A percentile compares a stretch with the other conserved stretches of the same genome.
These are phyloP conservation scores for Kluyveromyces marxianus DNA, from an alignment of 1,139 yeast species.

Conservation along the genomic window DNA sequence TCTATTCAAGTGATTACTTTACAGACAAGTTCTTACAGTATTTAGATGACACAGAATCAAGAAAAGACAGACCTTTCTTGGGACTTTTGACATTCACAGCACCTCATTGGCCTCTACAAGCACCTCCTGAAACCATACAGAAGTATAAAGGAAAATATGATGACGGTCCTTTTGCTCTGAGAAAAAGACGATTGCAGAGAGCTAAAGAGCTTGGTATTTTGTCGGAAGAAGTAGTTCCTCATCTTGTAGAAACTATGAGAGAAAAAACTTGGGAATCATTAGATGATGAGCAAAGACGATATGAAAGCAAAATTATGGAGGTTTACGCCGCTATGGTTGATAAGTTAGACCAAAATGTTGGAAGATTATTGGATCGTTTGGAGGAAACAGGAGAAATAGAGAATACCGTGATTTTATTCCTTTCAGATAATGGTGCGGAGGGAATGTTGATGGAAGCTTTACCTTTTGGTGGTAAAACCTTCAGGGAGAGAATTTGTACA, in stretches of 20 bases:
- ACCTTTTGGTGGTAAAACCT: constrained; percentile 30
- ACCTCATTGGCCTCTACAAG: constrained; percentile 59
- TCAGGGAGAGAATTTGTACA: constrained; percentile 26
- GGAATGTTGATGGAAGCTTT: constrained; percentile 51
- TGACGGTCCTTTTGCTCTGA: constrained; percentile 41
- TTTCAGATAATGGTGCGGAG: constrained; percentile 60
- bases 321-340: constrained; percentile 60
- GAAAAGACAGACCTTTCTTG: constrained; percentile 41
- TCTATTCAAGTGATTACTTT: constrained; percentile 40
- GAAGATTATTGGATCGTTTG: constrained; percentile 38
- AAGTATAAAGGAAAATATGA: constrained; percentile 46
- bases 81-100: constrained; percentile 50
- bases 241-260: constrained; percentile 38
- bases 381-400: constrained; percentile 39
- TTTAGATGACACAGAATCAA: constrained; percentile 27
- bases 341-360: constrained; percentile 41
- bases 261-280: constrained; percentile 41
- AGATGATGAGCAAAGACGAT: constrained; percentile 31
- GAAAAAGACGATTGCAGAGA: constrained; percentile 34
- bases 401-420: constrained; percentile 46
- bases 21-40: constrained; percentile 40
- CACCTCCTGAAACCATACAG: constrained; percentile 39
- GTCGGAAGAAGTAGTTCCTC: constrained; percentile 39
- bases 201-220: constrained; percentile 41
- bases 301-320: constrained; percentile 44